Conservation (phyloP, 805 yeast genomes). For the Metschnikowia cerradonensis region DNA sequence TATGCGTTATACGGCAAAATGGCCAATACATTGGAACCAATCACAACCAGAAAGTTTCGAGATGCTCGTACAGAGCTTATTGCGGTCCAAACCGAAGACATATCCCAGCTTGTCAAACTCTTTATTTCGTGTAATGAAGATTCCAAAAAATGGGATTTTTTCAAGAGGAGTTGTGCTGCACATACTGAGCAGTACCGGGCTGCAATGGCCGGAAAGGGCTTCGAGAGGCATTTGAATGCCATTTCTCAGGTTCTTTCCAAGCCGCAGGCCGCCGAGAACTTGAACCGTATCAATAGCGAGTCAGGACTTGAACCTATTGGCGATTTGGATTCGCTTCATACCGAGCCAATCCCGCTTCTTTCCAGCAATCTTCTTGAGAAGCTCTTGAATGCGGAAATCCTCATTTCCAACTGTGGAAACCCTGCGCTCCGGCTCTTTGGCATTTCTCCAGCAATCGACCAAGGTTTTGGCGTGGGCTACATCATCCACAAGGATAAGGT, state of each 20-base stretch:
- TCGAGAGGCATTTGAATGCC: constrained; percentile 69
- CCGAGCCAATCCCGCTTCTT: constrained; percentile 26
- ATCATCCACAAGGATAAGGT: constrained; percentile 78
- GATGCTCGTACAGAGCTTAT: constrained; percentile 69
- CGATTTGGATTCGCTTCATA: constrained; percentile 5
- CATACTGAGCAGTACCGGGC: constrained; percentile 48
- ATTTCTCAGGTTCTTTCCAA: constrained; percentile 52
- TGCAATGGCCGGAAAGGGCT: constrained; percentile 63
- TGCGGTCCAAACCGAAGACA: constrained; percentile 55
- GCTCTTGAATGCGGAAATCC: constrained; percentile 34
- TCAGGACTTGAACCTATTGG: constrained; percentile 20
- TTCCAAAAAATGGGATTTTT: constrained; percentile 45
- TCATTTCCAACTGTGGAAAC: constrained; percentile 75
- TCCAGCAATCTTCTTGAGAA: constrained; percentile 32
- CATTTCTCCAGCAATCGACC: constrained; percentile 84
- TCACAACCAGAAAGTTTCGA: constrained; percentile 63
- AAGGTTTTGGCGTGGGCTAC: constrained; percentile 92
- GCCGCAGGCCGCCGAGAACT: constrained; percentile 31
- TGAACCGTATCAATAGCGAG: constrained; percentile 38
- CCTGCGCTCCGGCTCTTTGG: constrained; percentile 86
- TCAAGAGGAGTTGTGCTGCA: constrained; percentile 47
- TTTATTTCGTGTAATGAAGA: constrained; percentile 55
- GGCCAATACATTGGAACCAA: constrained; percentile 50
- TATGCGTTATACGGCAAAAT: constrained; percentile 53
- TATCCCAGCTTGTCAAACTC: constrained; percentile 52